Conservation (phyloP, 768 basidiomycete species). For the Agaricus subrufescens region DNA sequence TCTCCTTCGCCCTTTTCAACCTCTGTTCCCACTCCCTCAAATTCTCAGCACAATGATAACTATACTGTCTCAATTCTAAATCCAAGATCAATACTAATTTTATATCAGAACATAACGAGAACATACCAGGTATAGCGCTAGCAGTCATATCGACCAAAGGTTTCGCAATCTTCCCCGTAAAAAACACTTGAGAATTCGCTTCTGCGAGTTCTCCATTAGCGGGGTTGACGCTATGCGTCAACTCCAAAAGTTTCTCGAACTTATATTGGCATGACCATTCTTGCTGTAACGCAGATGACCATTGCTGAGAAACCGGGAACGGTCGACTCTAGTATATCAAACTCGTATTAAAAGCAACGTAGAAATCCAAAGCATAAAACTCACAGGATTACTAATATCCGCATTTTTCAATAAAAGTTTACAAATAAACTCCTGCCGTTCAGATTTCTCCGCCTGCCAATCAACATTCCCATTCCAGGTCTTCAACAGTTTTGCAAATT, state of each 20-base stretch:
- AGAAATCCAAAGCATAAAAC: constrained; percentile 25
- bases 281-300: constrained; percentile 82
- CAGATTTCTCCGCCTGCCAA: constrained; percentile 30
- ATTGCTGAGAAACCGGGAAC: constrained; percentile 84
- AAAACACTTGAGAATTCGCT: constrained; percentile 83
- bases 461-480: background rate
- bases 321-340: constrained; percentile 55
- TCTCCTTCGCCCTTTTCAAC: background rate
- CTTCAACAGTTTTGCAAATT: constrained; percentile 48
- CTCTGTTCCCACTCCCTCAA: constrained; percentile 4
- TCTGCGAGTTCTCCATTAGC: constrained; percentile 49
- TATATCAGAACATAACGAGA: background rate
- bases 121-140: constrained; percentile 67
- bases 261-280: constrained; percentile 91
- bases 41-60: constrained; percentile 9
- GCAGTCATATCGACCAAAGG: constrained; percentile 80
- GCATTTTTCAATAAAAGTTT: constrained; percentile 96
- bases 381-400: constrained; percentile 96
- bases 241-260: constrained; percentile 74
- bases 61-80: constrained; percentile 6
- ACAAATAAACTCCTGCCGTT: constrained; percentile 68
- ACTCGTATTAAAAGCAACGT: no score
- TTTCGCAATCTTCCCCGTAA: constrained; percentile 76
- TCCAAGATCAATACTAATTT: background rate
- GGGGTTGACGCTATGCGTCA: constrained; percentile 57